Conservation (phyloP, 768 basidiomycete species). For the Lepiota brunneoincarnata region DNA sequence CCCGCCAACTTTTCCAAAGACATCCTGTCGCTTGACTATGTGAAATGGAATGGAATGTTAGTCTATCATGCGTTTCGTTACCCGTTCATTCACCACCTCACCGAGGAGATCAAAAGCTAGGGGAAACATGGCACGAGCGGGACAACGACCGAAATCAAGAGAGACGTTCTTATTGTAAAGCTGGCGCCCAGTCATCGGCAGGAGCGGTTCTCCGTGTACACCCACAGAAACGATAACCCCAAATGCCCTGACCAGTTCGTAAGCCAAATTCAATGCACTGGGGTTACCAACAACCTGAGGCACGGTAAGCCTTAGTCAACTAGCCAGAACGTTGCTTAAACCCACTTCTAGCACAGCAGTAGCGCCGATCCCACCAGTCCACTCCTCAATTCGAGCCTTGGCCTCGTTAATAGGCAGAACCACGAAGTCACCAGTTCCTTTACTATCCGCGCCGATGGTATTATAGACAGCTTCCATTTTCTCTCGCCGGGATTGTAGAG, state of each 20-base stretch:
- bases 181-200: constrained; percentile 56
- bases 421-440: constrained; percentile 46
- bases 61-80: background rate
- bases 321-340: background rate
- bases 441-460: constrained; percentile 41
- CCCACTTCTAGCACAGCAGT: constrained; percentile 67
- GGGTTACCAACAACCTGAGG: constrained; percentile 67
- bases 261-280: constrained; percentile 60
- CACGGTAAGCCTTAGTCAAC: background rate
- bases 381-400: constrained; percentile 43
- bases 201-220: constrained; percentile 52
- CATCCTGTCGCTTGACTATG: constrained; percentile 61
- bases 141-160: constrained; percentile 79
- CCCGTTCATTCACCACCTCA: constrained; percentile 16
- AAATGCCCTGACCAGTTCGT: constrained; percentile 71
- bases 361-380: constrained; percentile 59
- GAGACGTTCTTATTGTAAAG: constrained; percentile 79
- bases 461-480: constrained; percentile 61
- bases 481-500: constrained; percentile 49
- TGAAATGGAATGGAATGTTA: background rate
- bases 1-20: constrained; percentile 70
- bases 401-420: constrained; percentile 51
- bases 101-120: constrained; percentile 65
- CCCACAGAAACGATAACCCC: constrained; percentile 76
- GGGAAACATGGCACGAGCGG: constrained; percentile 75